Base-by-base conservation (phyloP, 2,329 filamentous ascomycete species). In the Echinosphaeria canescens region DNA sequence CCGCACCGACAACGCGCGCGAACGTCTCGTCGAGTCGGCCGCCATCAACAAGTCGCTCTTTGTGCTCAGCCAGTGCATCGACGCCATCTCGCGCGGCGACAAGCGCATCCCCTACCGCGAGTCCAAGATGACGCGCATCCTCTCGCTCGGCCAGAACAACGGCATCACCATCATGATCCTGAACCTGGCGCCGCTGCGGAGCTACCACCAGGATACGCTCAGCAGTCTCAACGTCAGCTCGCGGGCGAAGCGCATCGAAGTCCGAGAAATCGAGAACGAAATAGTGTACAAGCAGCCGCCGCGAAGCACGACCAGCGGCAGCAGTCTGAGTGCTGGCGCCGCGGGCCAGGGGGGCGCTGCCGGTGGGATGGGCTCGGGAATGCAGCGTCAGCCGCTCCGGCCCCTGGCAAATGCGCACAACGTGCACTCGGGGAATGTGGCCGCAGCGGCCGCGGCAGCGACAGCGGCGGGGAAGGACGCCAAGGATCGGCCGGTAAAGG, bases 41-140 rank as follows among this genome's bases (percentile, higher is more conserved):
- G 85, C 80, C 41, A 95, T 95, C 56, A 95, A 95, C 61, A 95
- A 93, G 54, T 90, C 80, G 34, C 59, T 95, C 5, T 95, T 95
- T 41, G 84, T 93, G 12, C 54, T 95, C 26, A 85, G 81, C 23
- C 82, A 92, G 46, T 95, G 85, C 40, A 85, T 95, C 28, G 85
- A 95, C 44, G 85, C 85, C 29, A 95, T 95, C 43, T 78, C 75
- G 1, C 56, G 66, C 14, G 66, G 67, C 17, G 68, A 74, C 43
- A 65, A 61, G 38, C 68, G 85, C 18, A 85, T 95, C 40, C 85
- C 88, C 0, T 95, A 91, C 46, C 65, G 85, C 30, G 85, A 93
- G 45, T 88, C 78, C 28, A 93, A 95, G 56, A 93, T 95, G 85
- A 95, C 88, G 1, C 67, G 85, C 25, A 93, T 95, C 29, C 51